Conservation (phyloP, 1,284 basidiomycete species). For the Ganoderma lucidum region DNA sequence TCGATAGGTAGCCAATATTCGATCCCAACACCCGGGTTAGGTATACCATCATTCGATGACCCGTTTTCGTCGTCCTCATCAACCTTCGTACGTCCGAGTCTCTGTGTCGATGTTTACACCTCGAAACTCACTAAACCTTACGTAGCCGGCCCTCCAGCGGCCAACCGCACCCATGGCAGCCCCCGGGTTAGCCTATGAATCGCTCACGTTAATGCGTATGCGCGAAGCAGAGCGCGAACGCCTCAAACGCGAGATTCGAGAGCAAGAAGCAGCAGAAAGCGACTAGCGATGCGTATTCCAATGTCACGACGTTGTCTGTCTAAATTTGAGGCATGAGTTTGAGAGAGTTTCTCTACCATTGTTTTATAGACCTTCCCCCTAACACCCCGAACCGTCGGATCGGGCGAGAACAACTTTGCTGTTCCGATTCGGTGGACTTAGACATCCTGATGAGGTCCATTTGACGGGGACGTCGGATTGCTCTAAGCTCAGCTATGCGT, state of each 20-base stretch:
- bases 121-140: conserved; percentile 3
- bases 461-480: too few species aligned
- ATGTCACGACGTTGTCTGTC: too few species aligned
- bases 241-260: conserved; percentile 78
- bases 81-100: conserved; percentile 50
- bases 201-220: conserved; percentile 83
- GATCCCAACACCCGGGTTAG: conserved; percentile 5
- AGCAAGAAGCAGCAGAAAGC: conserved; percentile 58
- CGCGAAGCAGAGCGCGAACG: conserved; percentile 81
- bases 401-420: too few species aligned
- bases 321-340: too few species aligned
- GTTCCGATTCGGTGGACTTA: too few species aligned
- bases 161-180: conserved; percentile 36
- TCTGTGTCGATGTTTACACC: conserved; percentile 11
- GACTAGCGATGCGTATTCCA: not conserved
- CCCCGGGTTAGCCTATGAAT: conserved; percentile 78
- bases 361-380: not conserved
- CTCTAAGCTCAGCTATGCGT: not conserved
- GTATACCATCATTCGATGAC: conserved; percentile 12
- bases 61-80: conserved; percentile 42
- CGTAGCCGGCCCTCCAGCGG: conserved; percentile 43
- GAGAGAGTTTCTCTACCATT: too few species aligned
- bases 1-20: not conserved
- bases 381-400: not conserved
- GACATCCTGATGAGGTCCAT: too few species aligned